Percentiles rank a stretch among this genome's conserved stretches.
phyloP scores from a whole-genome alignment of 306 rosid species.

The Prosopis cineraria region DNA sequence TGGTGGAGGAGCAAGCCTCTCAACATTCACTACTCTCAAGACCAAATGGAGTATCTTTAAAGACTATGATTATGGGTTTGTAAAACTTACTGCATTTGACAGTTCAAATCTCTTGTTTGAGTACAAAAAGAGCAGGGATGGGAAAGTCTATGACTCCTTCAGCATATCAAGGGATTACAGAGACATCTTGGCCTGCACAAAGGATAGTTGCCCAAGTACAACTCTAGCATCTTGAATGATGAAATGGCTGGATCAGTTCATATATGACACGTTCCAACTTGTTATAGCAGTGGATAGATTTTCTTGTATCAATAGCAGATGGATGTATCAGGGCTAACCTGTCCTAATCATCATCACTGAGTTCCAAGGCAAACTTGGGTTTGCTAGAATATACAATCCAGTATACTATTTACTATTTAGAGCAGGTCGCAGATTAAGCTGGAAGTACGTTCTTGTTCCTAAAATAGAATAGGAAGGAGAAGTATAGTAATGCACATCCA shows the following conservation, averaged over 20 bases:
- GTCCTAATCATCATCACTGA: conserved; percentile 6
- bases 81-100: conserved; percentile 75
- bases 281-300: conserved; percentile 11
- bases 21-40: conserved; percentile 57
- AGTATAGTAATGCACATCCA: conserved; percentile 56
- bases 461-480: conserved; percentile 63
- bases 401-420: not conserved
- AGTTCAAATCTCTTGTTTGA: conserved; percentile 76
- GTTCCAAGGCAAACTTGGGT: conserved; percentile 13
- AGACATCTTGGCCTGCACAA: conserved; percentile 84
- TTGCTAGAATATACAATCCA: conserved; percentile 30
- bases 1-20: conserved; percentile 78
- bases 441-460: conserved; percentile 73
- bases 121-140: conserved; percentile 92
- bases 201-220: conserved; percentile 64
- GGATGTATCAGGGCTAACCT: conserved; percentile 1
- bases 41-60: conserved; percentile 77
- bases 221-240: conserved; percentile 63
- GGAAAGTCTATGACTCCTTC: conserved; percentile 77
- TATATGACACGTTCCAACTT: conserved; percentile 16
- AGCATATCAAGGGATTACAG: conserved; percentile 65
- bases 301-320: conserved; percentile 5
- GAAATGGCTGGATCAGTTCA: conserved; percentile 22
- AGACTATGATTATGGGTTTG: conserved; percentile 74
- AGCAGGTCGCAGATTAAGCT: conserved; percentile 39